Evolutionary conservation across 306 rosid species (phyloP), one percentile per base, ranked within the genome.

Genomic region (Sophora flavescens): DNA sequence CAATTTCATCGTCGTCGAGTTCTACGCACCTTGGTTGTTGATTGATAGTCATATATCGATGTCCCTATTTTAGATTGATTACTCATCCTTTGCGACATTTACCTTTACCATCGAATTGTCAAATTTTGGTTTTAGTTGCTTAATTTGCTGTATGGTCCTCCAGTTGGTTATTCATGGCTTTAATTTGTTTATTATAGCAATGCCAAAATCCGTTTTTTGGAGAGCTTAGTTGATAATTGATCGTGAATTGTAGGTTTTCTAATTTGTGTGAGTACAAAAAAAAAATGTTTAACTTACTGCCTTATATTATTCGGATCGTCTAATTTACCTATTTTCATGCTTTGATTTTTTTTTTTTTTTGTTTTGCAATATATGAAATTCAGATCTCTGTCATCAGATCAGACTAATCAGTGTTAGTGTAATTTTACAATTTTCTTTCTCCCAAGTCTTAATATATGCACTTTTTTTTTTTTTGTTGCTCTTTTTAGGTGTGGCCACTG

Each of bases 401-500:
- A 6, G 16, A 54, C 63, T 45, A 10, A n/a, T 64, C 8, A 33
- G 18, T 62, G 36, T 48, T 44, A 4, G 14, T 32, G 50, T 59
- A 38, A 18, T 48, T 38, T 59, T 56, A 59, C n/a, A 14, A 8
- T 11, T 60, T 32, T 68, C 12, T 65, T 14, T 14, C 35, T 73
- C 67, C 32, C 17, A 32, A 63, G 16, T 70, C n/a, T 79, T 28
- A 33, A n/a, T 53, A 28, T 47, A 3, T 18, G 5, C 12, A 41
- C 11, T 7, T 41, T 41, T 41, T 22, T 52, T 8, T 15, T 3
- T 18, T 26, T 16, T 32, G n/a, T 26, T 36, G 13, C 53, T 75
- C 16, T n/a, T 32, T 72, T 8, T 79, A 93, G 97, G 97, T 93
- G 96, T 81, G 93, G 96, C 47, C 92, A 90, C 78, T 90, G 97